Conservation (phyloP, 2,329 filamentous ascomycete species). For the Cordyceps cicadae region DNA sequence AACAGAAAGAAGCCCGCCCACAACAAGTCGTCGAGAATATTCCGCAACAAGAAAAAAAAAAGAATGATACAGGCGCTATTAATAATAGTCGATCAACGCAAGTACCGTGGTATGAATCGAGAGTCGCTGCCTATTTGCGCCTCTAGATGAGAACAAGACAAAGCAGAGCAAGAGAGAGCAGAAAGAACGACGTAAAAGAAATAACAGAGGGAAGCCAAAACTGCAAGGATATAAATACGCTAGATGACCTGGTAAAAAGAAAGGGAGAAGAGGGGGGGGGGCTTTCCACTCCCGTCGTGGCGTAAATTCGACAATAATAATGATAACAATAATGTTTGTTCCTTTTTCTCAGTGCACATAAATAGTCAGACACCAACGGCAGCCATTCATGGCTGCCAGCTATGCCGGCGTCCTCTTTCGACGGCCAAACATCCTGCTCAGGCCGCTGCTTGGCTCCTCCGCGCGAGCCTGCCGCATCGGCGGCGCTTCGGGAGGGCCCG, state of each 20-base stretch:
- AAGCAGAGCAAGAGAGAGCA: neutral
- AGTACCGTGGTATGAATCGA: slow-evolving; percentile 4
- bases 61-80: neutral
- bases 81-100: neutral
- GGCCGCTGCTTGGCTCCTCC: slow-evolving; percentile 31
- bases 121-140: neutral
- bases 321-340: neutral
- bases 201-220: neutral
- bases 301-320: neutral
- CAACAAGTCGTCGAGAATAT: neutral
- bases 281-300: neutral
- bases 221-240: neutral
- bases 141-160: neutral
- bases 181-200: neutral
- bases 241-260: neutral
- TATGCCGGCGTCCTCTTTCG: slow-evolving; percentile 37
- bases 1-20: neutral
- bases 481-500: slow-evolving; percentile 48
- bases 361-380: too few relatives aligned
- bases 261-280: too few relatives aligned
- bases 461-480: slow-evolving; percentile 21
- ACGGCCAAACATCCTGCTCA: slow-evolving; percentile 42
- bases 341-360: neutral
- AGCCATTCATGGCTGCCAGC: neutral
- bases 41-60: neutral